A percentile compares a stretch with the other conserved stretches of the same genome.
These are phyloP conservation scores for Barnettozyma pratensis DNA, from an alignment of 805 yeast species.

Conservation along the genomic window DNA sequence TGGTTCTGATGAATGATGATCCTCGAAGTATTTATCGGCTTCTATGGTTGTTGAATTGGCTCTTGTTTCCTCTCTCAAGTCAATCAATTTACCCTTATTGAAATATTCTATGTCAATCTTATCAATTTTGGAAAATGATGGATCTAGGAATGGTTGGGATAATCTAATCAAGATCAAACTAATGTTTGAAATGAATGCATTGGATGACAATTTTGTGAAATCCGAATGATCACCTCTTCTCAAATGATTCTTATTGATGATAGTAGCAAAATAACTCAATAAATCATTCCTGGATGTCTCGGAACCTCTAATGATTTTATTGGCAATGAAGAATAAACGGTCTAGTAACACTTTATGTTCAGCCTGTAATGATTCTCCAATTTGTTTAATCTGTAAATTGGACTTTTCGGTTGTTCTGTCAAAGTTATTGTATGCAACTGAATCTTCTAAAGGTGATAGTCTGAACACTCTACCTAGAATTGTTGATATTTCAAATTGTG, in stretches of 20 bases:
- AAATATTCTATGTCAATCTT: slow-evolving; percentile 74
- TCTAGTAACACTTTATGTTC: slow-evolving; percentile 58
- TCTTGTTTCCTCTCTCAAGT: slow-evolving; percentile 77
- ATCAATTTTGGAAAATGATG: slow-evolving; percentile 59
- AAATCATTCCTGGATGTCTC: slow-evolving; percentile 56
- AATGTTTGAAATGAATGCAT: slow-evolving; percentile 79
- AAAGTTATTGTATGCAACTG: slow-evolving; percentile 45
- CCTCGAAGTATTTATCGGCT: slow-evolving; percentile 51
- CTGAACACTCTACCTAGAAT: slow-evolving; percentile 73
- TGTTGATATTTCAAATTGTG: slow-evolving; percentile 54
- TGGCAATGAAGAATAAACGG: slow-evolving; percentile 62
- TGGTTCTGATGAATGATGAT: slow-evolving; percentile 31
- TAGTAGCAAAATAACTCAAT: slow-evolving; percentile 62
- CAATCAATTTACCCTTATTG: slow-evolving; percentile 46
- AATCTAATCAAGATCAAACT: slow-evolving; percentile 61
- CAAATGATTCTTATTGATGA: slow-evolving; percentile 79
- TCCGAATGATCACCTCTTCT: slow-evolving; percentile 84
- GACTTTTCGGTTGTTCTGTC: slow-evolving; percentile 26
- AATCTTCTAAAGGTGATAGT: slow-evolving; percentile 64
- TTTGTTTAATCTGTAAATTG: slow-evolving; percentile 40
- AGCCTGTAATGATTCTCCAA: slow-evolving; percentile 55
- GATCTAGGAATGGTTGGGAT: slow-evolving; percentile 79
- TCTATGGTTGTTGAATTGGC: slow-evolving; percentile 71
- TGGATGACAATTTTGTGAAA: slow-evolving; percentile 58
- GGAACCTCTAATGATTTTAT: slow-evolving; percentile 73